phyloP scores from a whole-genome alignment of 2,329 filamentous ascomycete genomes.

The Botrytis tulipae region DNA sequence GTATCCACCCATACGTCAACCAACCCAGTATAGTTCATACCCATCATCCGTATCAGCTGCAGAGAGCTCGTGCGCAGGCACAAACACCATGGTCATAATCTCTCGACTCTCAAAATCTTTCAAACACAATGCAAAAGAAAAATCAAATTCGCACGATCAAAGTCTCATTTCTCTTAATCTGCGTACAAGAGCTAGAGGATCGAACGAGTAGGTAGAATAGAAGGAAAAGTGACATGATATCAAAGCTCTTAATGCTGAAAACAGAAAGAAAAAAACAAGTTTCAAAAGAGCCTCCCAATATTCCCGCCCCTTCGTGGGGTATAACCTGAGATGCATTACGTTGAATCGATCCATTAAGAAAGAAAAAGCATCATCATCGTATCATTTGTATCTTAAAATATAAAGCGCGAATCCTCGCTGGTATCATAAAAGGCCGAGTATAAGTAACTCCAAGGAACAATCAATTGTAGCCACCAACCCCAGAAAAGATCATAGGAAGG shows the following conservation, averaged over 20 bases:
- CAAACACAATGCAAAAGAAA: not conserved
- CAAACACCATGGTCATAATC: not conserved
- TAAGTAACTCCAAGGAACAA: slow-evolving; percentile 12
- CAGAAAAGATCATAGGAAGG: not conserved
- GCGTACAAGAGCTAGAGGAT: not conserved
- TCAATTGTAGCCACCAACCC: slow-evolving; percentile 5
- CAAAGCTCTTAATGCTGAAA: not conserved
- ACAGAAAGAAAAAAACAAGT: not conserved
- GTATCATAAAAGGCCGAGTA: slow-evolving; percentile 17
- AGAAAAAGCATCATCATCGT: slow-evolving; percentile 12
- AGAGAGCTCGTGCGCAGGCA: not conserved
- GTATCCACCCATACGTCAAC: not conserved
- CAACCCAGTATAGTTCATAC: not conserved
- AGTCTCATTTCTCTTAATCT: not conserved
- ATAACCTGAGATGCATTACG: slow-evolving; percentile 7
- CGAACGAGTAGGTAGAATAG: not conserved
- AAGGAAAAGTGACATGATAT: slow-evolving; percentile 5
- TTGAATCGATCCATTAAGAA: slow-evolving; percentile 10
- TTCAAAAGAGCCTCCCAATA: slow-evolving; percentile 12
- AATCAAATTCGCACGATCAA: not conserved
- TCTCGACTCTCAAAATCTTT: not conserved
- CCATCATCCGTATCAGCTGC: not conserved
- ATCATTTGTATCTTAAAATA: slow-evolving; percentile 12
- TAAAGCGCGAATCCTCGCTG: slow-evolving; percentile 15
- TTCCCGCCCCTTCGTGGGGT: not conserved